Conservation (phyloP, 1,139 yeast genomes). For the Kurtzmaniella quercitrusa region DNA sequence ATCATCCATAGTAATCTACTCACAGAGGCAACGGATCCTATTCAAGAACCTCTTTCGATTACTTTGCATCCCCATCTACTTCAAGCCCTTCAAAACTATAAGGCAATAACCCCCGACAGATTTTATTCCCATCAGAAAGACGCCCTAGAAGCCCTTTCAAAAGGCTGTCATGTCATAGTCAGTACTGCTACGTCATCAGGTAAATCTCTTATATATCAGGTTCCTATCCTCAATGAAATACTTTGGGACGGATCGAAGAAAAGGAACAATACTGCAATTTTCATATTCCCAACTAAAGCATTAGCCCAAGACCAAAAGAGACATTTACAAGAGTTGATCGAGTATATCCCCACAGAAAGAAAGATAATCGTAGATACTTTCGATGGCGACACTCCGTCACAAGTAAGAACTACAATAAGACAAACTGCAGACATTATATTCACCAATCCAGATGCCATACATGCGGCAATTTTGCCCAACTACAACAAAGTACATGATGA, state of each 20-base stretch:
- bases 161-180: constrained; percentile 60
- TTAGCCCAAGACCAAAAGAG: constrained; percentile 94
- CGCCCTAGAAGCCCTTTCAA: constrained; percentile 59
- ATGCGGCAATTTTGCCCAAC: constrained; percentile 76
- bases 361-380: constrained; percentile 64
- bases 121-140: constrained; percentile 80
- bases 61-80: constrained; percentile 40
- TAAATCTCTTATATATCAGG: constrained; percentile 84
- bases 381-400: constrained; percentile 85
- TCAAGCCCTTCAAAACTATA: constrained; percentile 47
- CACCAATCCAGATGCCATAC: constrained; percentile 94
- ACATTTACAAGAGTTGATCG: constrained; percentile 60
- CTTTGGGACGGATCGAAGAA: constrained; percentile 32
- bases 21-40: constrained; percentile 1
- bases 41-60: constrained; percentile 20
- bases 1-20: constrained; percentile 28
- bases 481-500: constrained; percentile 32
- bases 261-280: constrained; percentile 59
- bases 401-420: constrained; percentile 49
- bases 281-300: constrained; percentile 94
- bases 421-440: constrained; percentile 72
- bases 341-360: constrained; percentile 21
- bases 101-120: constrained; percentile 38
- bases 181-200: constrained; percentile 96
- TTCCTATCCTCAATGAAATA: constrained; percentile 68